Evolutionary conservation across 345 rosid species (phyloP).

Genomic region (Sonneratia caseolaris): DNA sequence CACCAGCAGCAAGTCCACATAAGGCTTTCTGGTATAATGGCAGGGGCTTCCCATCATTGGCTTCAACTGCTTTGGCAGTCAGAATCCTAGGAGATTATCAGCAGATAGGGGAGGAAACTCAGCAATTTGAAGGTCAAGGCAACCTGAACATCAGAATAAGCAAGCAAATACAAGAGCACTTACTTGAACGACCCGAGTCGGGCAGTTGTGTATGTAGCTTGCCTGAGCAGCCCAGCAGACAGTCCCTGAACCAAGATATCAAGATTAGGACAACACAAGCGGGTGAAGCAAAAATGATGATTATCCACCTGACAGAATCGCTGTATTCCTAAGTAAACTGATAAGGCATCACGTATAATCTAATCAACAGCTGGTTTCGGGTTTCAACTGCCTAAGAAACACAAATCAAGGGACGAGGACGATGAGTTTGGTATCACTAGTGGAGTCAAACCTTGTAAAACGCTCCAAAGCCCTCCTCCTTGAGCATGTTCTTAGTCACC

Average conservation of each 20-base stretch:
- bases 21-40: slow-evolving; percentile 93
- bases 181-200: slow-evolving; percentile 95
- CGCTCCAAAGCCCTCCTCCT: slow-evolving; percentile 75
- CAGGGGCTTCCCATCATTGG: slow-evolving; percentile 90
- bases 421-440: not conserved
- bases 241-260: slow-evolving; percentile 55
- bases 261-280: not conserved
- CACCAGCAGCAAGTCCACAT: slow-evolving; percentile 98
- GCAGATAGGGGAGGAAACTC: not conserved
- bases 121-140: not conserved
- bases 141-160: not conserved
- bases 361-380: not conserved
- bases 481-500: slow-evolving; percentile 72
- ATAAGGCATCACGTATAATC: not conserved
- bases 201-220: slow-evolving; percentile 98
- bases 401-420: not conserved
- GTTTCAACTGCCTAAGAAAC: not conserved
- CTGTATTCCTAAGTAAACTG: not conserved
- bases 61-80: slow-evolving; percentile 69
- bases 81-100: slow-evolving; percentile 17
- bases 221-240: slow-evolving; percentile 90
- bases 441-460: slow-evolving; percentile 51
- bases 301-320: not conserved
- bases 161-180: slow-evolving; percentile 14
- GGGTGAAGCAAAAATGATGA: not conserved